Percentiles rank a stretch among this genome's conserved stretches.
phyloP scores from a whole-genome alignment of 371 early-diverging fungal species.

The Mortierella sp. region DNA sequence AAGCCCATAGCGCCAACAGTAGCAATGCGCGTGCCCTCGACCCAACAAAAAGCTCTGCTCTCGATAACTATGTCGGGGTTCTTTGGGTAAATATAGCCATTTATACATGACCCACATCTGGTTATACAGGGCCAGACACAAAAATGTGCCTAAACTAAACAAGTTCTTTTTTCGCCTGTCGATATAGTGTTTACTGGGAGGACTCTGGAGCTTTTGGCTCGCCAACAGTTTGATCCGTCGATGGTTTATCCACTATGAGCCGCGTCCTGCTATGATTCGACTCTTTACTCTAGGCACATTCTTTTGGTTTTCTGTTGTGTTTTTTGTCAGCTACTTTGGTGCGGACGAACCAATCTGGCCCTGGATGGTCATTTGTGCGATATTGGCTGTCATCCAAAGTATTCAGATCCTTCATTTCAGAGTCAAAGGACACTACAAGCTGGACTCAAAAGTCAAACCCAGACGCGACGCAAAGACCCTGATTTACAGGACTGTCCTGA shows the following conservation, averaged over 20 bases:
- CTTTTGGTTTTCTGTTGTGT: conserved; percentile 65
- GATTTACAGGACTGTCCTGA: conserved; percentile 54
- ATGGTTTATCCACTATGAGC: conserved; percentile 73
- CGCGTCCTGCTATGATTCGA: conserved; percentile 68
- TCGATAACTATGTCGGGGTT: conserved; percentile 69
- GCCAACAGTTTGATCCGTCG: conserved; percentile 71
- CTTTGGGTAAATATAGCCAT: conserved; percentile 63
- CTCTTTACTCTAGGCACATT: conserved; percentile 65
- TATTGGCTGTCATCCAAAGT: conserved; percentile 63
- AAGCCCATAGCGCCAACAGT: conserved; percentile 55
- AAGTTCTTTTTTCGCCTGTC: background rate
- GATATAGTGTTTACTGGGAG: conserved; percentile 65
- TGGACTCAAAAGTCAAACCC: conserved; percentile 18
- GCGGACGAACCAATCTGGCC: conserved; percentile 63
- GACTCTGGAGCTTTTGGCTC: conserved; percentile 74
- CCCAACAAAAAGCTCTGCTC: conserved; percentile 60
- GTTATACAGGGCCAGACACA: background rate
- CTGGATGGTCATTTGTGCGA: conserved; percentile 65
- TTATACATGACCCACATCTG: background rate
- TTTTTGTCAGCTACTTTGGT: conserved; percentile 59
- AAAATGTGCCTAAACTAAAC: background rate
- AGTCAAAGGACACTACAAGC: conserved; percentile 61
- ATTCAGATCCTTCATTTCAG: conserved; percentile 63
- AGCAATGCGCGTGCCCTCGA: conserved; percentile 65
- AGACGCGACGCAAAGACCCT: conserved; percentile 6